A percentile compares a stretch with the other conserved stretches of the same genome.
These are phyloP conservation scores for Pulicaria dysenterica DNA, from an alignment of 129 eudicot genomes.

Conservation along the genomic window DNA sequence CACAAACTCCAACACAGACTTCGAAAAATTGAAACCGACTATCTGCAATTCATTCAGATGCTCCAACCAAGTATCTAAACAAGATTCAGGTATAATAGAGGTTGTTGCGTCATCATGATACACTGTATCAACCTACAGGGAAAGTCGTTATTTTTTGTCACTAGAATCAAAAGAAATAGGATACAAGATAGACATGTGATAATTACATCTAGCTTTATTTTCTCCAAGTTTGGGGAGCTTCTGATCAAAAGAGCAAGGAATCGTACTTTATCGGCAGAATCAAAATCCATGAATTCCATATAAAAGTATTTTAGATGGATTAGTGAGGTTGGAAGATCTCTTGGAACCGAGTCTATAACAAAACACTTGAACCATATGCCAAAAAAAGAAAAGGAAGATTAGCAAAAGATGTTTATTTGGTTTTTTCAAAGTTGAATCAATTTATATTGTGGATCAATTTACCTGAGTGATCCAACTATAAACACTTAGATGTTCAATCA, in stretches of 20 bases:
- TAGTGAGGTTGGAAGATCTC: constrained; percentile 6
- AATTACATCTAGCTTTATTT: neutral
- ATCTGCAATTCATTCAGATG: constrained; percentile 19
- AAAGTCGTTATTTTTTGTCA: neutral
- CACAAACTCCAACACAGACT: constrained; percentile 16
- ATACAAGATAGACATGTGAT: neutral
- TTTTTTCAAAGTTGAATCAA: neutral
- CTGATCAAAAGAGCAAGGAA: neutral
- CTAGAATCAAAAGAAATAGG: neutral
- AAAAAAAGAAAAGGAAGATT: neutral
- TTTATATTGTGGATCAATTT: no score
- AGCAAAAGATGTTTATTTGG: no score
- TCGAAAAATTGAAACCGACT: neutral
- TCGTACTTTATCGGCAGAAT: neutral
- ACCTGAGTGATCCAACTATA: no score
- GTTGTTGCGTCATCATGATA: no score
- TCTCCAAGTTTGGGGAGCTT: constrained; percentile 7
- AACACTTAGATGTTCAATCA: no score
- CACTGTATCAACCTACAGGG: neutral
- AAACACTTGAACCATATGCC: neutral
- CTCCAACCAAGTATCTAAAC: constrained; percentile 12
- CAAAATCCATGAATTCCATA: neutral
- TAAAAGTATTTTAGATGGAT: constrained; percentile 15
- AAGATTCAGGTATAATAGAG: neutral
- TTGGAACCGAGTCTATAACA: neutral